A percentile compares a stretch with the other conserved stretches of the same genome.
Conservation (phyloP, 768 basidiomycete genomes). For the Hygrophorus pudorinus region DNA sequence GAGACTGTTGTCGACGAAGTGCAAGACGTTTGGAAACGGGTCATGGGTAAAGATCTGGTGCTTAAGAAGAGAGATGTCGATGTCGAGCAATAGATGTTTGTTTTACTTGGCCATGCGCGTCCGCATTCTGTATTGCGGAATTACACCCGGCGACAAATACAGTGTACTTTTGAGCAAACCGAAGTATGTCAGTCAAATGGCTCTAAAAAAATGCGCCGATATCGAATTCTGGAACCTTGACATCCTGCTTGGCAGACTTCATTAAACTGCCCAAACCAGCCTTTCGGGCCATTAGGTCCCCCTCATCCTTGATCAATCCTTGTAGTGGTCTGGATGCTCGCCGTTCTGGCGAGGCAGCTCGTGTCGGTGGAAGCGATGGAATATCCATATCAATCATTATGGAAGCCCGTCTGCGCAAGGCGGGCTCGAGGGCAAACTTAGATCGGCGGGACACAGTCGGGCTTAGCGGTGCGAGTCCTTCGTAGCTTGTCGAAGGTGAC, state of each 20-base stretch:
- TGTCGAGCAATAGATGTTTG: slow-evolving; percentile 26
- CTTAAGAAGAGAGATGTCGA: slow-evolving; percentile 83
- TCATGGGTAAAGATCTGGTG: slow-evolving; percentile 66
- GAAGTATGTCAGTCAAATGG: background rate
- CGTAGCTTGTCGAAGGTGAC: background rate
- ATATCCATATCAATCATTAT: slow-evolving; percentile 90
- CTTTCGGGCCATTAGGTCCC: slow-evolving; percentile 53
- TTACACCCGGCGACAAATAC: background rate
- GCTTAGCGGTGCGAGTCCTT: slow-evolving; percentile 26
- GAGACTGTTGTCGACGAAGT: slow-evolving; percentile 98
- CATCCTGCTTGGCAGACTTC: slow-evolving; percentile 85
- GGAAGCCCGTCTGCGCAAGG: slow-evolving; percentile 52
- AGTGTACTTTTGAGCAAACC: background rate
- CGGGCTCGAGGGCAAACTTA: slow-evolving; percentile 39
- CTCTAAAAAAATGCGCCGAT: slow-evolving; percentile 64
- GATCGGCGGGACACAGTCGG: slow-evolving; percentile 34
- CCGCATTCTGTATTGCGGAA: background rate
- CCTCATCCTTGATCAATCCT: slow-evolving; percentile 38
- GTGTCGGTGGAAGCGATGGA: slow-evolving; percentile 47
- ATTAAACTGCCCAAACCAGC: slow-evolving; percentile 76
- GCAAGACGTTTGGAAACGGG: slow-evolving; percentile 89
- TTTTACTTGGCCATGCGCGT: background rate
- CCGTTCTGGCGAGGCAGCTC: slow-evolving; percentile 38
- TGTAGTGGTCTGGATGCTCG: slow-evolving; percentile 14
- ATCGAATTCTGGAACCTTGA: slow-evolving; percentile 80